Percentiles rank a stretch among this genome's conserved stretches.
phyloP scores from a whole-genome alignment of 2,329 filamentous ascomycete species.

The Lecanicillium sp. region DNA sequence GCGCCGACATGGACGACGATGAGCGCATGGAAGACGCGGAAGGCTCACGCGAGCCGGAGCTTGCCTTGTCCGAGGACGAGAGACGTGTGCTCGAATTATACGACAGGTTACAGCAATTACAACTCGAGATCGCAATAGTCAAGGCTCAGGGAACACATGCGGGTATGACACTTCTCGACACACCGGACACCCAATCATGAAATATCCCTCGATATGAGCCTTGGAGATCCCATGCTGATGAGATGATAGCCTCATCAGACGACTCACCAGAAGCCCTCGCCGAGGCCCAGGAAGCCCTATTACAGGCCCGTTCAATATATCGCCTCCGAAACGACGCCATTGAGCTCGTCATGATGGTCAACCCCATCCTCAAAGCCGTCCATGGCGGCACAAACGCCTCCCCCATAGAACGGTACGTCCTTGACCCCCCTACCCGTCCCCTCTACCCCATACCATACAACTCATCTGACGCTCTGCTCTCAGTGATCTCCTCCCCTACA shows the following conservation, averaged over 20 bases:
- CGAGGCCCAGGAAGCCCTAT: conserved; percentile 57
- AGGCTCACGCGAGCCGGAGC: conserved; percentile 30
- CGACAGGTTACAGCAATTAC: conserved; percentile 64
- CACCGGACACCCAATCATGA: background rate
- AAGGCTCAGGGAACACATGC: conserved; percentile 38
- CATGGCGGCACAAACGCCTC: conserved; percentile 60
- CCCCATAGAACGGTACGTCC: conserved; percentile 59
- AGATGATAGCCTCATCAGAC: conserved; percentile 18
- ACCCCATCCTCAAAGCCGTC: conserved; percentile 72
- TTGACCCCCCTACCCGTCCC: background rate
- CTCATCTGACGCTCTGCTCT: conserved; percentile 4
- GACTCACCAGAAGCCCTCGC: conserved; percentile 47
- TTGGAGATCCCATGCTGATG: conserved; percentile 3
- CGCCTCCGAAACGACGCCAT: conserved; percentile 63
- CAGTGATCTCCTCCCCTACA: conserved; percentile 61
- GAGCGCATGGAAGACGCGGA: conserved; percentile 23
- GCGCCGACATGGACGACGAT: conserved; percentile 25
- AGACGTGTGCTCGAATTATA: conserved; percentile 61
- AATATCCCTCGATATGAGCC: background rate
- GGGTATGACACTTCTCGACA: conserved; percentile 23
- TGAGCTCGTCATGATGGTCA: conserved; percentile 62
- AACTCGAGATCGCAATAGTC: conserved; percentile 65
- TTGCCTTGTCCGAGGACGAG: conserved; percentile 61
- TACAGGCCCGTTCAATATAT: conserved; percentile 66
- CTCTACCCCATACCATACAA: too few species aligned